Base-by-base conservation (phyloP, 2,329 filamentous ascomycete species). In the Mycocentrospora acerina region DNA sequence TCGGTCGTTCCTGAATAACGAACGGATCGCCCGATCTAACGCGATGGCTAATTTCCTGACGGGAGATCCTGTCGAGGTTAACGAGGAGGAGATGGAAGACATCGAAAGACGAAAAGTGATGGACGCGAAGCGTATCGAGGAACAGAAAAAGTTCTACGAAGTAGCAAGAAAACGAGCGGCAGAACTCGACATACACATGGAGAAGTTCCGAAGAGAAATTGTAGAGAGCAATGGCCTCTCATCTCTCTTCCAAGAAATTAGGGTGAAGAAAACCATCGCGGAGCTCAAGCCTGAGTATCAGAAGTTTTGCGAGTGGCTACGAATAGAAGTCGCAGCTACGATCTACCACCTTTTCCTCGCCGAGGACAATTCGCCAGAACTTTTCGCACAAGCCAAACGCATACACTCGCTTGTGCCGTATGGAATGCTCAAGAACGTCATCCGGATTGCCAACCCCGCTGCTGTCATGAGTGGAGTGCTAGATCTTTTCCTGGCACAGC, bases 131-230 rank as follows among this genome's bases (percentile, higher is more conserved):
- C 83, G 93, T 29, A 80, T 97, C 35, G 88, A 95, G 59, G 93
- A 98, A 67, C 93, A 98, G 65, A 86, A 83, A 62, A 81, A 83
- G 50, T 98, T 98, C 64, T 98, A 96, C 66, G 91, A 98, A 64
- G 90, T 98, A 61, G 93, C 93, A 7, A 78, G 90, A 51, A 84
- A 90, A 66, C 82, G 93, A 50, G 93, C 93, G 2, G 86, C 88
- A 4, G 93, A 97, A 60, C 76, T 98, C 34, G 93, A 98, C 67
- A 88, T 95, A 16, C 96, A 97, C 64, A 98, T 98, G 93, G 93
- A 98, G 69, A 79, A 79, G 44, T 86, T 86, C 64, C 73, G 82
- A 31, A 71, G 79, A 46, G 80, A 83, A 44, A 83, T 86, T 51
- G 81, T 86, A 16, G 82, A 86, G 64, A 75, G 72, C 71, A 95